A percentile compares a stretch with the other conserved stretches of the same genome.
Evolutionary conservation across 2,329 filamentous ascomycete species (phyloP).

Genomic region (Aspergillus hiratsukae): DNA sequence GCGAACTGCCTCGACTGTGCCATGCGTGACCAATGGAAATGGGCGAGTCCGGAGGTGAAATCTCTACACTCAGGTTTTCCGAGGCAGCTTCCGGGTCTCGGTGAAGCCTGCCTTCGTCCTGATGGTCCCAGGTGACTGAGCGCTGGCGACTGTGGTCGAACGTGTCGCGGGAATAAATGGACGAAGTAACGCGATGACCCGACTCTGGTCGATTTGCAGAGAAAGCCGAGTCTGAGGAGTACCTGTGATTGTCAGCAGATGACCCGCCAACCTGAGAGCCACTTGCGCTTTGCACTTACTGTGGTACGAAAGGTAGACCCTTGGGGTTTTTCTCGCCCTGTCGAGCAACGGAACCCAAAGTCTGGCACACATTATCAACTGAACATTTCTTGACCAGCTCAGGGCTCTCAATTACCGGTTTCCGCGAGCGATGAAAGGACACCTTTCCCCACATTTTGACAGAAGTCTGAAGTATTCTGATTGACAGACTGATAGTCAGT

Average conservation of each 20-base stretch:
- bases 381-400: conserved; percentile 43
- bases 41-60: conserved; percentile 47
- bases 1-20: conserved; percentile 25
- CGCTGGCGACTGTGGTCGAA: conserved; percentile 12
- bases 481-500: not conserved
- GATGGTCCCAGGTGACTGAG: conserved; percentile 14
- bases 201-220: conserved; percentile 15
- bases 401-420: conserved; percentile 43
- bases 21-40: conserved; percentile 15
- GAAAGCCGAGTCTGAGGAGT: conserved; percentile 11
- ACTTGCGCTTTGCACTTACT: conserved; percentile 26
- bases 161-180: conserved; percentile 53
- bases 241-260: conserved; percentile 8
- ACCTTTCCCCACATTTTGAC: conserved; percentile 53
- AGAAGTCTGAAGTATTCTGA: not conserved
- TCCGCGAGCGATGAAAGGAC: conserved; percentile 42
- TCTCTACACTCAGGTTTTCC: conserved; percentile 31
- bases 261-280: conserved; percentile 1
- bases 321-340: conserved; percentile 23
- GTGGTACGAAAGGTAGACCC: conserved; percentile 35
- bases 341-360: conserved; percentile 29
- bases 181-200: conserved; percentile 50
- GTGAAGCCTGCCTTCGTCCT: not conserved
- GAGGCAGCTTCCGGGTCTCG: not conserved
- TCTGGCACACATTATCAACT: conserved; percentile 42